Evolutionary conservation across 2,329 filamentous ascomycete genomes (phyloP).

Genomic region (Aspergillus japonicus): DNA sequence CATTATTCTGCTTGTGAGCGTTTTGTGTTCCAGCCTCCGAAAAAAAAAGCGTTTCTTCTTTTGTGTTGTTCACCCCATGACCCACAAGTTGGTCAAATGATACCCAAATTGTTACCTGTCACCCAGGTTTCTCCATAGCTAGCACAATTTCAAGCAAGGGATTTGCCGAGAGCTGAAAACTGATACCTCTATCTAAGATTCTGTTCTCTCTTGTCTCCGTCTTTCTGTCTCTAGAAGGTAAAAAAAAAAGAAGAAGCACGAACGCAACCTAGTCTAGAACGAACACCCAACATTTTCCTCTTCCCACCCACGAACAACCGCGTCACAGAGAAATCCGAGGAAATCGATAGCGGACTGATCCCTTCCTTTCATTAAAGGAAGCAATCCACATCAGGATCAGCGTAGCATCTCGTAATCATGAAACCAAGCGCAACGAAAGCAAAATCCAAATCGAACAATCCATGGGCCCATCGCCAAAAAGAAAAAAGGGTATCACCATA

Average conservation of each 20-base stretch:
- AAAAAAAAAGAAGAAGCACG: not conserved
- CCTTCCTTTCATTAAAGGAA: too few relatives aligned
- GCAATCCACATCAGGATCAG: too few relatives aligned
- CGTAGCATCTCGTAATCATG: too few relatives aligned
- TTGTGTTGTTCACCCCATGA: not conserved
- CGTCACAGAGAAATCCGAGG: too few relatives aligned
- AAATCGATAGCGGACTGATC: too few relatives aligned
- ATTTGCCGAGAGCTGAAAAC: not conserved
- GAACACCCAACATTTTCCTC: too few relatives aligned
- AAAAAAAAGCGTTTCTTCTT: conserved; percentile 1
- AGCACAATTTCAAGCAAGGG: not conserved
- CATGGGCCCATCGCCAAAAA: not conserved
- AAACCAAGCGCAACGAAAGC: not conserved
- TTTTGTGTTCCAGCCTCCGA: not conserved
- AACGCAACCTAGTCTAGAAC: not conserved
- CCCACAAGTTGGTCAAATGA: not conserved
- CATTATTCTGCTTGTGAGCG: conserved; percentile 67
- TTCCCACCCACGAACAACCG: too few relatives aligned
- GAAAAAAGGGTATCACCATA: not conserved
- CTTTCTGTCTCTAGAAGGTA: too few relatives aligned
- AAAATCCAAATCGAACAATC: not conserved
- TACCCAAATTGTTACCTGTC: not conserved
- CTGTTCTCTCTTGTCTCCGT: not conserved
- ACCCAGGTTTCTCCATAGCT: not conserved
- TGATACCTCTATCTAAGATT: not conserved